Evolutionary conservation across 2,329 filamentous ascomycete species (phyloP), one percentile per base, ranked within the genome.

Genomic region (Fusarium coicis): DNA sequence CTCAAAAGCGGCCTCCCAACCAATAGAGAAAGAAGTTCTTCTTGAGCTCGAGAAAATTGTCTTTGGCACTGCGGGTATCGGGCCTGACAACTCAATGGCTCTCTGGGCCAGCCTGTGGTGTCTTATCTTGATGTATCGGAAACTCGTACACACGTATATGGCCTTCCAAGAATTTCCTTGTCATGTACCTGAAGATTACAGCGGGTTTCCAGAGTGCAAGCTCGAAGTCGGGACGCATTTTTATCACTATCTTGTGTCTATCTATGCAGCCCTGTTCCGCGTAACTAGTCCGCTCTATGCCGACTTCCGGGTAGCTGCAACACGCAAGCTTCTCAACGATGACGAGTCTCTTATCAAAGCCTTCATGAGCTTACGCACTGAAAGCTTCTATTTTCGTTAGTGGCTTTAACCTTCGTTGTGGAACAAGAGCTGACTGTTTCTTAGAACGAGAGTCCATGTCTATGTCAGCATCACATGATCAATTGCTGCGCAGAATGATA

Each of bases 311-410:
- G 50, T 78, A 46, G 66, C 67, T 23, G 59, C 70, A 30, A 78
- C 74, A 36, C 74, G 77, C 37, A 68, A 72, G 61, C 61, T 79
- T 10, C 61, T 79, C 19, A 67, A 75, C 19, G 66, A 76, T 40
- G 77, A 78, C 28, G 72, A 75, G 23, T 68, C 68, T 46, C 68
- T 79, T 16, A 56, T 79, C 28, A 67, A 56, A 56, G 68, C 76
- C 16, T 78, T 79, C 44, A 72, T 78, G 66, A 79, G 73, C 50
- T 63, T 78, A 46, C 76, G 76, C 34, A 78, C 77, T 4, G 77
- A 79, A 46, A 78, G 77, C 49, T 78, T 78, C 66, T 79, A 78
- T 58, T 78, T 78, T 43, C 77, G 77, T 78, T 16, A 67, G 75
- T 72, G 40, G 11, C 16, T 28, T 28, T 19, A 19, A 36, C 21